Conservation (phyloP, 768 basidiomycete genomes). For the Porphyrellus cyaneotinctus region DNA sequence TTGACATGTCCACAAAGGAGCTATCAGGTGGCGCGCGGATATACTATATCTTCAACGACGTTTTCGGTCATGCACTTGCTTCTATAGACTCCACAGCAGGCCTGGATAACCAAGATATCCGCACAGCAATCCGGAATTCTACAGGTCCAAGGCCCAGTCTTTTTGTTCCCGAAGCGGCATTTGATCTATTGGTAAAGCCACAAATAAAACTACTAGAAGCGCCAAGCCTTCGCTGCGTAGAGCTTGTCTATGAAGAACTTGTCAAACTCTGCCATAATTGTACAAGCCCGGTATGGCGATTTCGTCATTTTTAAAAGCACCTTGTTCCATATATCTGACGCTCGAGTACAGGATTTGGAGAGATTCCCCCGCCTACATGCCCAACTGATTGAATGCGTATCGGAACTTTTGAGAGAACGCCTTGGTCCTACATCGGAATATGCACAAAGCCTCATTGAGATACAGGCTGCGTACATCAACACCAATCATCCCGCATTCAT, state of each 20-base stretch:
- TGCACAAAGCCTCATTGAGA: slow-evolving; percentile 90
- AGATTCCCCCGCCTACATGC: slow-evolving; percentile 92
- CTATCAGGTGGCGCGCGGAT: slow-evolving; percentile 96
- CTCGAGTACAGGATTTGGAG: slow-evolving; percentile 71
- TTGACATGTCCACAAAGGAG: slow-evolving; percentile 97
- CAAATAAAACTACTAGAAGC: slow-evolving; percentile 96
- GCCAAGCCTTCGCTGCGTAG: slow-evolving; percentile 92
- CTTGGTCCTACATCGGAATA: slow-evolving; percentile 97
- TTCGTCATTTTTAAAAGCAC: not conserved
- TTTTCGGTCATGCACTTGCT: slow-evolving; percentile 89
- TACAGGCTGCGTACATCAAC: slow-evolving; percentile 99
- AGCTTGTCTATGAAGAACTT: slow-evolving; percentile 96
- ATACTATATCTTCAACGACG: slow-evolving; percentile 99
- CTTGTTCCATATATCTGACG: slow-evolving; percentile 12
- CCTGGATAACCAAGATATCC: slow-evolving; percentile 90
- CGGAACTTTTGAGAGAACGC: slow-evolving; percentile 90
- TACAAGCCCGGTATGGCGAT: slow-evolving; percentile 70
- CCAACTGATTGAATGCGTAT: slow-evolving; percentile 94
- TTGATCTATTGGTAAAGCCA: slow-evolving; percentile 94
- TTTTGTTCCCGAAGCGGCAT: slow-evolving; percentile 96
- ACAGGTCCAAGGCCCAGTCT: slow-evolving; percentile 95
- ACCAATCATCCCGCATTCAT: slow-evolving; percentile 97
- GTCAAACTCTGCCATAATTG: slow-evolving; percentile 99
- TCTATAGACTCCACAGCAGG: slow-evolving; percentile 89
- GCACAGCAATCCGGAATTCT: slow-evolving; percentile 97